These are phyloP conservation scores for Pseudogymnoascus sp. DNA, from an alignment of 2,329 filamentous ascomycete species.

Conservation along the genomic window DNA sequence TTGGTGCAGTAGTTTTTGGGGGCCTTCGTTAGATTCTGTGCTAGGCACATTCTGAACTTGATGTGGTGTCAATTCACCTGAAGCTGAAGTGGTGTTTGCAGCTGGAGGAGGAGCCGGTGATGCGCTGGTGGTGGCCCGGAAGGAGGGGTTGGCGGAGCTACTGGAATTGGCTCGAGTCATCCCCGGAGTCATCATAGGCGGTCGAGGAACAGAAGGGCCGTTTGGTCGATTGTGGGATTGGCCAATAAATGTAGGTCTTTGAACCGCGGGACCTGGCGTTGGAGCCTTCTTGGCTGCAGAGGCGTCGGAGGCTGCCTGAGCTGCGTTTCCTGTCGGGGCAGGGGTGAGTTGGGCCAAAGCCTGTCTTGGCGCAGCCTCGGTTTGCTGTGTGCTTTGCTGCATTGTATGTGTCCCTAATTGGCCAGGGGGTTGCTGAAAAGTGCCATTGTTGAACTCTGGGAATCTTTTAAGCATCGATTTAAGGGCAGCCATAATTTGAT, in stretches of 20 bases:
- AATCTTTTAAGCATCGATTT: constrained; percentile 20
- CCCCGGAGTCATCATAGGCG: constrained; percentile 23
- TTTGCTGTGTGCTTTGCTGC: constrained; percentile 9
- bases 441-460: constrained; percentile 14
- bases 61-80: background rate
- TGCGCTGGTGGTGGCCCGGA: constrained; percentile 10
- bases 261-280: constrained; percentile 17
- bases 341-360: background rate
- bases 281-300: constrained; percentile 10
- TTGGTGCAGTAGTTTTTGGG: background rate
- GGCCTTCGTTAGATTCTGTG: background rate
- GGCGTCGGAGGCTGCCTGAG: constrained; percentile 13
- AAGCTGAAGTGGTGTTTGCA: constrained; percentile 10
- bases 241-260: constrained; percentile 22
- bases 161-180: constrained; percentile 20
- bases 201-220: constrained; percentile 20
- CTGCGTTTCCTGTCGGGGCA: constrained; percentile 5
- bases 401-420: constrained; percentile 9
- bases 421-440: constrained; percentile 11
- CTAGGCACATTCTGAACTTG: background rate
- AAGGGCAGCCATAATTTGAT: constrained; percentile 22
- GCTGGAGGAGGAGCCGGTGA: constrained; percentile 19
- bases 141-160: constrained; percentile 15
- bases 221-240: constrained; percentile 18
- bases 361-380: background rate